Conservation (phyloP, 306 rosid species). For the Trifolium subterraneum region DNA sequence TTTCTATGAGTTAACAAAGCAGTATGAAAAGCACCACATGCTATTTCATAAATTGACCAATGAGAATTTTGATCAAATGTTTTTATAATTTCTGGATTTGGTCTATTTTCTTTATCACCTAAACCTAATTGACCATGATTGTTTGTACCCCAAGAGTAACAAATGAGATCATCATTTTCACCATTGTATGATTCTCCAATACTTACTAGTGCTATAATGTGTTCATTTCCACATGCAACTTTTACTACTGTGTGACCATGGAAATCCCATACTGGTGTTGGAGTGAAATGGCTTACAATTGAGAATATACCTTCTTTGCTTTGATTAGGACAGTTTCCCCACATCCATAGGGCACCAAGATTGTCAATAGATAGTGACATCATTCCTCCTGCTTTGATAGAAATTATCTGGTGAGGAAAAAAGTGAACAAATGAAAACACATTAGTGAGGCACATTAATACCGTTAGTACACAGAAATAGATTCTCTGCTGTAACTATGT, state of each 20-base stretch:
- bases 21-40: slow-evolving; percentile 93
- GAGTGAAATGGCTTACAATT: slow-evolving; percentile 62
- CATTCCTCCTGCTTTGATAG: slow-evolving; percentile 91
- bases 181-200: slow-evolving; percentile 61
- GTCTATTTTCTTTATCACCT: slow-evolving; percentile 68
- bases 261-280: slow-evolving; percentile 75
- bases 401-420: slow-evolving; percentile 51
- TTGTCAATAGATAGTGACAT: slow-evolving; percentile 81
- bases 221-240: slow-evolving; percentile 94
- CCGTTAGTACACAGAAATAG: too few species aligned
- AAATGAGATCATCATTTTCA: slow-evolving; percentile 56
- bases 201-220: slow-evolving; percentile 70
- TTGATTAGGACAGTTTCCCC: slow-evolving; percentile 84
- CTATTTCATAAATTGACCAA: slow-evolving; percentile 68
- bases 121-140: slow-evolving; percentile 84
- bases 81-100: slow-evolving; percentile 61
- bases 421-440: slow-evolving; percentile 1
- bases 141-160: slow-evolving; percentile 93
- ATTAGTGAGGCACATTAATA: slow-evolving; percentile 3
- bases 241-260: slow-evolving; percentile 74
- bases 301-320: slow-evolving; percentile 54
- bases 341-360: slow-evolving; percentile 77
- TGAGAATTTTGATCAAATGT: slow-evolving; percentile 57
- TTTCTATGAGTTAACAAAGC: slow-evolving; percentile 74
- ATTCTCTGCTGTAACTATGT: neutral